These are phyloP conservation scores for Mycena alexandri DNA, from an alignment of 768 basidiomycete genomes.

Conservation along the genomic window DNA sequence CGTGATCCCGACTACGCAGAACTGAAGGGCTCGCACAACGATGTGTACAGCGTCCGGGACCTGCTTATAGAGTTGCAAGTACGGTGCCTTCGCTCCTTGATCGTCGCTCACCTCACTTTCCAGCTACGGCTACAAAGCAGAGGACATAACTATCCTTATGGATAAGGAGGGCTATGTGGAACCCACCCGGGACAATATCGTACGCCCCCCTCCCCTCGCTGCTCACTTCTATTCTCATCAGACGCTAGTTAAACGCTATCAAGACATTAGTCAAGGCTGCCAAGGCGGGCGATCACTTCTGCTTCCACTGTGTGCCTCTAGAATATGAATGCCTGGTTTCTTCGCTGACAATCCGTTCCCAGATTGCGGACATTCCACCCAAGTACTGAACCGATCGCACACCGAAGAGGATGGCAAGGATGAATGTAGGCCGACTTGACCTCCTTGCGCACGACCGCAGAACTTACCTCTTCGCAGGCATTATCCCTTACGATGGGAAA, in stretches of 20 bases:
- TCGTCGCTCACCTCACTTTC: no score
- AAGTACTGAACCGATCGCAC: conserved; percentile 46
- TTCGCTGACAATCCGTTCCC: conserved; percentile 42
- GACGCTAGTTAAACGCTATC: conserved; percentile 56
- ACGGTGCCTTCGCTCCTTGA: neutral
- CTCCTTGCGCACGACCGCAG: neutral
- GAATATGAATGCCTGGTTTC: no score
- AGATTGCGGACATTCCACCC: conserved; percentile 55
- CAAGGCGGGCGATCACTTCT: conserved; percentile 61
- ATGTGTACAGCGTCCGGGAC: conserved; percentile 15
- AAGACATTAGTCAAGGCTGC: conserved; percentile 57
- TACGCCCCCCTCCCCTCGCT: neutral
- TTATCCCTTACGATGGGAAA: conserved; percentile 54
- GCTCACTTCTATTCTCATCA: conserved; percentile 6
- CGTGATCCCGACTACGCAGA: neutral
- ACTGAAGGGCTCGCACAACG: conserved; percentile 19
- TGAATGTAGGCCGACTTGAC: conserved; percentile 47
- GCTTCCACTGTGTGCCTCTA: conserved; percentile 64
- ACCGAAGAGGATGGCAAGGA: conserved; percentile 54
- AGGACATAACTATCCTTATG: conserved; percentile 24
- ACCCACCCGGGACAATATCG: conserved; percentile 28
- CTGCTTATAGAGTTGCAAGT: conserved; percentile 19
- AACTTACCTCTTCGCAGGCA: conserved; percentile 41
- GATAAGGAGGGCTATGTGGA: conserved; percentile 11
- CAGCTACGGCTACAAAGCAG: conserved; percentile 18